phyloP scores from a whole-genome alignment of 2,329 filamentous ascomycete genomes.

The Ilyonectria sp. region DNA sequence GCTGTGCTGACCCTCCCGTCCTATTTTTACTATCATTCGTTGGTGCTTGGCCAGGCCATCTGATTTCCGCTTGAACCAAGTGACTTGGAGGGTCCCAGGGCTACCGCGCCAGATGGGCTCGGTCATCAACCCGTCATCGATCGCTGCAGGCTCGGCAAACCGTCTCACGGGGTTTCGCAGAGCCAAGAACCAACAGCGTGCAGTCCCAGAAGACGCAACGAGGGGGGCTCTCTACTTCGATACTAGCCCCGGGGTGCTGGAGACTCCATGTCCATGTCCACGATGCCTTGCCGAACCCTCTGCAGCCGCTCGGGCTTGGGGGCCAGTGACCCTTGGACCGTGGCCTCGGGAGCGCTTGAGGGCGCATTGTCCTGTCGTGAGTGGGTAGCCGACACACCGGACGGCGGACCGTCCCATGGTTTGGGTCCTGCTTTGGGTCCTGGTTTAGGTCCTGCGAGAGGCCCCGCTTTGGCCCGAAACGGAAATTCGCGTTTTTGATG shows the following conservation, averaged over 20 bases:
- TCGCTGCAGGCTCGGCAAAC: slow-evolving; percentile 10
- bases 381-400: slow-evolving; percentile 24
- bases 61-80: slow-evolving; percentile 6
- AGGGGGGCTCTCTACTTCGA: background rate
- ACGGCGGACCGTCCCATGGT: slow-evolving; percentile 32
- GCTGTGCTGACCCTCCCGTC: slow-evolving; percentile 22
- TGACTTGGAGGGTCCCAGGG: background rate
- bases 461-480: slow-evolving; percentile 41
- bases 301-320: slow-evolving; percentile 20
- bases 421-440: slow-evolving; percentile 16
- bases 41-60: background rate
- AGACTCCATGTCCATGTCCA: slow-evolving; percentile 20
- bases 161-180: background rate
- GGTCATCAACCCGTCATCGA: slow-evolving; percentile 17
- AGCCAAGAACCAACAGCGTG: slow-evolving; percentile 17
- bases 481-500: slow-evolving; percentile 30
- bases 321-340: slow-evolving; percentile 20
- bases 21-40: slow-evolving; percentile 37
- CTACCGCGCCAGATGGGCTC: slow-evolving; percentile 11
- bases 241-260: slow-evolving; percentile 11
- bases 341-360: slow-evolving; percentile 30
- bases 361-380: slow-evolving; percentile 22
- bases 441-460: background rate
- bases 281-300: background rate
- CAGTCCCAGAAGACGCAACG: background rate